These are phyloP conservation scores for Pugionium cornutum DNA, from an alignment of 345 rosid genomes.

Conservation along the genomic window DNA sequence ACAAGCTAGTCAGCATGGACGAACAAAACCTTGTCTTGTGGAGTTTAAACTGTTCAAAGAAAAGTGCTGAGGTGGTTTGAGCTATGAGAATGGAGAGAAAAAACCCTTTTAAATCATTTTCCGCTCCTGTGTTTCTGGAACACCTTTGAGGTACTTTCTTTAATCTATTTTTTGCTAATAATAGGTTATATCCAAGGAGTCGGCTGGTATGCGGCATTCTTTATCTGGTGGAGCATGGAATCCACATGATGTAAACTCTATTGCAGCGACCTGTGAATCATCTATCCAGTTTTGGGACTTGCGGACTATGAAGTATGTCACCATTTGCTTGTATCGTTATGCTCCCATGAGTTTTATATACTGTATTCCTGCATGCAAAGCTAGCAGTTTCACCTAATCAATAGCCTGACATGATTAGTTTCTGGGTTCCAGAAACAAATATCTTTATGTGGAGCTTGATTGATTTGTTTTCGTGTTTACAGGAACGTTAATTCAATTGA, in stretches of 20 bases:
- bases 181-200: constrained; percentile 76
- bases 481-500: constrained; percentile 78
- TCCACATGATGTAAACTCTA: constrained; percentile 79
- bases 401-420: too few species aligned
- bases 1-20: constrained; percentile 83
- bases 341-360: neutral
- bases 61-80: constrained; percentile 65
- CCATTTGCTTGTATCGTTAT: constrained; percentile 21
- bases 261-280: constrained; percentile 86
- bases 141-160: neutral
- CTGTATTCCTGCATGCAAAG: neutral
- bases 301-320: constrained; percentile 73
- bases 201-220: constrained; percentile 79
- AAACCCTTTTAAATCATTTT: neutral
- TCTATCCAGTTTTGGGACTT: constrained; percentile 91
- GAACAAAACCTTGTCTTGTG: constrained; percentile 72
- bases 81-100: neutral
- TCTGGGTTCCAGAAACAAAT: too few species aligned
- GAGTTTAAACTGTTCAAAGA: constrained; percentile 74
- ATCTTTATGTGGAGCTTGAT: too few species aligned
- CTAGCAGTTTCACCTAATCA: too few species aligned
- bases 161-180: neutral
- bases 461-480: constrained; percentile 11
- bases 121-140: neutral
- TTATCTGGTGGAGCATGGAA: constrained; percentile 92